phyloP scores from a whole-genome alignment of 176 grass and related monocot genomes.

The Sorghum bicolor region DNA sequence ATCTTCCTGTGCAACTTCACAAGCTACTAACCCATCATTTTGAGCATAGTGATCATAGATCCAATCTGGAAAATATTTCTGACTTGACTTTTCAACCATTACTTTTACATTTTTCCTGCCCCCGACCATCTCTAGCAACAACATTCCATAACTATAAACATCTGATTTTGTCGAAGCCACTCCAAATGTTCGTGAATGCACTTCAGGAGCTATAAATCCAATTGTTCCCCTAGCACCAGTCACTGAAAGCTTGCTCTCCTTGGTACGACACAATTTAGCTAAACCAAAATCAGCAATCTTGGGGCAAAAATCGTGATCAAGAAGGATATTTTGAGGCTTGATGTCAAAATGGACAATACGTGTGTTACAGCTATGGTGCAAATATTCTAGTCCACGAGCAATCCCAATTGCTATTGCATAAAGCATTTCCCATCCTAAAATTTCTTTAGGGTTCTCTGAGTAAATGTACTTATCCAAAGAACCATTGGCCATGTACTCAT shows the following conservation, averaged over 20 bases:
- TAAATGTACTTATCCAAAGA: conserved; percentile 36
- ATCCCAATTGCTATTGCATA: not conserved
- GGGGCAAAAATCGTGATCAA: not conserved
- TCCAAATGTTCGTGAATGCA: not conserved
- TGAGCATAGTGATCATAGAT: not conserved
- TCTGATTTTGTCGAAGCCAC: not conserved
- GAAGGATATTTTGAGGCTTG: not conserved
- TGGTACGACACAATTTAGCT: not conserved
- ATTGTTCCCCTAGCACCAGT: not conserved
- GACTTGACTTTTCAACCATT: not conserved
- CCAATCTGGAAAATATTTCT: not conserved
- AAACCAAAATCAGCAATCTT: not conserved
- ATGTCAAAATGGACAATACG: not conserved
- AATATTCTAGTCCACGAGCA: not conserved
- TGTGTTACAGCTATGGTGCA: not conserved
- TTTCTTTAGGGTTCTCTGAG: not conserved
- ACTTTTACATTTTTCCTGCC: not conserved
- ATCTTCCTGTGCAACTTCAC: not conserved
- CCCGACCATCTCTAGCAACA: not conserved
- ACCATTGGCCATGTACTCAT: conserved; percentile 65
- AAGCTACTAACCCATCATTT: not conserved
- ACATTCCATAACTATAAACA: not conserved
- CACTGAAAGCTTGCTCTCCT: not conserved
- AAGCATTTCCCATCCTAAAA: not conserved
- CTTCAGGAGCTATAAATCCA: not conserved